Conservation (phyloP, 768 basidiomycete species). For the Mycena vitilis region DNA sequence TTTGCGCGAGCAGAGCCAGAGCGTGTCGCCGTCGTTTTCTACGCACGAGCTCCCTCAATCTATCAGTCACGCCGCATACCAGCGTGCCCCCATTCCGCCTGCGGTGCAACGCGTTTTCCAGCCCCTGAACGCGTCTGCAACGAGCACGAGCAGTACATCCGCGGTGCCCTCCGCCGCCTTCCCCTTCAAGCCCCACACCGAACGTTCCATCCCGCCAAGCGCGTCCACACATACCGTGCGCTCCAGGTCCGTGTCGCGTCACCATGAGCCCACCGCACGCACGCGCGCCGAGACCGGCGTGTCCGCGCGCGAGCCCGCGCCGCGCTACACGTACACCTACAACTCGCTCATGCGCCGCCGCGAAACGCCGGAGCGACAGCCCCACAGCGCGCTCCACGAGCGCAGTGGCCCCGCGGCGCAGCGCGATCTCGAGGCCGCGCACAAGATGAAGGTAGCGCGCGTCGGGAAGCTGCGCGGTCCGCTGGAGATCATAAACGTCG, state of each 20-base stretch:
- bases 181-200: neutral
- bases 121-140: neutral
- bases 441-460: neutral
- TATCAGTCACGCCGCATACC: neutral
- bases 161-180: neutral
- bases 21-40: neutral
- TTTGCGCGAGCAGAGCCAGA: conserved; percentile 10
- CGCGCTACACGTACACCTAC: conserved; percentile 9
- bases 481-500: neutral
- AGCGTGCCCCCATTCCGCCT: neutral
- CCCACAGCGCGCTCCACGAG: neutral
- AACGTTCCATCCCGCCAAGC: neutral
- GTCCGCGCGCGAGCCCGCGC: neutral
- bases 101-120: neutral
- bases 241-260: neutral
- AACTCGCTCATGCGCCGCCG: conserved; percentile 17
- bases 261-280: neutral
- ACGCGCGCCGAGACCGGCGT: conserved; percentile 15
- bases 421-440: conserved; percentile 16
- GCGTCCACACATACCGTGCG: neutral
- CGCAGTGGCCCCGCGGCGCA: neutral
- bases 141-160: neutral
- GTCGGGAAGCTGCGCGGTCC: conserved; percentile 6
- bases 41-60: neutral
- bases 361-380: neutral